Evolutionary conservation across 306 rosid species (phyloP).

Genomic region (Pachyrhizus erosus): DNA sequence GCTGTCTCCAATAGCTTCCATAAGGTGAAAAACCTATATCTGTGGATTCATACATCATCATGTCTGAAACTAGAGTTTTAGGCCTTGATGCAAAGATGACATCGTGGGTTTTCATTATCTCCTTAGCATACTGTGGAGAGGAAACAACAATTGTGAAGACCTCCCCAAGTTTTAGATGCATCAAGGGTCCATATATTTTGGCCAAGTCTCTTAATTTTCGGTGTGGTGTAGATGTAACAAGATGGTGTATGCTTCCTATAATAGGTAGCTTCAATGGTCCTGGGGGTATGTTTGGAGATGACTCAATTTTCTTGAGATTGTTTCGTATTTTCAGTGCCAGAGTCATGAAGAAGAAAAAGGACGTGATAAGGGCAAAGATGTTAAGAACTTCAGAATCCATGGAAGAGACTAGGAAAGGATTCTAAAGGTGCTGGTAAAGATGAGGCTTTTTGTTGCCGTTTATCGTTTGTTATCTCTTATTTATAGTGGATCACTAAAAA

Average conservation of each 20-base stretch:
- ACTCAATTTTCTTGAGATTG: neutral
- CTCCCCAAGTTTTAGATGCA: conserved; percentile 1
- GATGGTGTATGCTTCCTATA: no score
- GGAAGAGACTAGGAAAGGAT: neutral
- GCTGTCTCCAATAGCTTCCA: neutral
- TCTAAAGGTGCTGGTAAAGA: no score
- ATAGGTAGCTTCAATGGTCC: neutral
- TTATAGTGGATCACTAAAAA: no score
- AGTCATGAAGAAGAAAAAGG: no score
- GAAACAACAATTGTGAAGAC: no score
- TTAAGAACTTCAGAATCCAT: neutral
- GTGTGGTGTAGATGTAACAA: neutral
- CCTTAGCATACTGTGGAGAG: neutral
- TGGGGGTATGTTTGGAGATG: neutral
- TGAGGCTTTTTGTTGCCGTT: neutral
- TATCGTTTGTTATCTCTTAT: neutral
- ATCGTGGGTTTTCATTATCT: conserved; percentile 2
- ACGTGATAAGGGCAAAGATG: neutral
- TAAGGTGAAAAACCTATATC: neutral
- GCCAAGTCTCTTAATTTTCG: neutral
- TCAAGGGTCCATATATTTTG: no score
- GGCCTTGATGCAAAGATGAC: conserved; percentile 1
- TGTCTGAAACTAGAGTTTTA: neutral
- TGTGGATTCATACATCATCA: neutral
- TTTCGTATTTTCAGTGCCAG: neutral